Evolutionary conservation across 306 rosid species (phyloP).

Genomic region (Pterocarpus santalinus): DNA sequence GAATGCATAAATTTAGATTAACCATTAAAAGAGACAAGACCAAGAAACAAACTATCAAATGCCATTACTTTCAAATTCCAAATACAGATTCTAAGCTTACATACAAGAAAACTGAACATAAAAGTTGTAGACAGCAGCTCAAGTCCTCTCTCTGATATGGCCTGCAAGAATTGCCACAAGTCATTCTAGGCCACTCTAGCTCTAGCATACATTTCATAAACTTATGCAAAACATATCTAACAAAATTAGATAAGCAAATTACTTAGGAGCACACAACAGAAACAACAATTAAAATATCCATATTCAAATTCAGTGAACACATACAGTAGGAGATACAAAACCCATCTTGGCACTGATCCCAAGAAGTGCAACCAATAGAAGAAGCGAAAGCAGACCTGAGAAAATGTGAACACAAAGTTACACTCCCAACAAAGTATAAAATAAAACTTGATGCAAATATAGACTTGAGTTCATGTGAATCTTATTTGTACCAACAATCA

Average conservation of each 20-base stretch:
- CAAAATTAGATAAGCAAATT: slow-evolving; percentile 14
- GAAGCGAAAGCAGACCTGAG: slow-evolving; percentile 72
- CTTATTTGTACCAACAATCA: not conserved
- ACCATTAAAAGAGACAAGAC: slow-evolving; percentile 15
- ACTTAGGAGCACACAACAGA: slow-evolving; percentile 8
- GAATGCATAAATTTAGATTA: not conserved
- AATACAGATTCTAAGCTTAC: slow-evolving; percentile 45
- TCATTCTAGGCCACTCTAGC: slow-evolving; percentile 11
- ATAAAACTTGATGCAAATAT: not conserved
- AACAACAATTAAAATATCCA: slow-evolving; percentile 10
- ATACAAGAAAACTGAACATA: slow-evolving; percentile 80
- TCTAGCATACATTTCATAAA: slow-evolving; percentile 5
- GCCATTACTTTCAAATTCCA: slow-evolving; percentile 20
- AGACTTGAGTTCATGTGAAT: not conserved
- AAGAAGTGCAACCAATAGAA: slow-evolving; percentile 71
- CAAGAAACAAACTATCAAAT: slow-evolving; percentile 18
- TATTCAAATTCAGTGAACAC: slow-evolving; percentile 48
- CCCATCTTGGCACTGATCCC: slow-evolving; percentile 68
- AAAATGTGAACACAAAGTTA: slow-evolving; percentile 29
- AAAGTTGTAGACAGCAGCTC: slow-evolving; percentile 87
- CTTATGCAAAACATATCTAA: slow-evolving; percentile 19
- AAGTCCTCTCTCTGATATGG: slow-evolving; percentile 82
- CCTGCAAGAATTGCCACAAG: slow-evolving; percentile 49
- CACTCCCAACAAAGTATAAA: not conserved
- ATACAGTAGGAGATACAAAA: slow-evolving; percentile 74